Evolutionary conservation across 345 rosid genomes (phyloP), one percentile per base, ranked within the genome.

Genomic region (Firmiana major): DNA sequence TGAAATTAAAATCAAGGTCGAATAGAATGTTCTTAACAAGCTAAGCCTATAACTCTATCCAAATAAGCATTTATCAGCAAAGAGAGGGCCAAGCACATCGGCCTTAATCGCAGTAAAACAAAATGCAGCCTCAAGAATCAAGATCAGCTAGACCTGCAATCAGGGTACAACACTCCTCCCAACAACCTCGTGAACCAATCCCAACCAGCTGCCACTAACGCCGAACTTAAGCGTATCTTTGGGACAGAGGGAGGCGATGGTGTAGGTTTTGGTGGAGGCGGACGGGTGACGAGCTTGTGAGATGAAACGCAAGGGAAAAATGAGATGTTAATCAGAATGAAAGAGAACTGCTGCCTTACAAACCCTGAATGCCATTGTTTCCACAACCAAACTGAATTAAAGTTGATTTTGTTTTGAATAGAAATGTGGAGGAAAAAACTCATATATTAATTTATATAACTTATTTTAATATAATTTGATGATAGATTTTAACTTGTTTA

Each of bases 201-300:
- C 94, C 60, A 92, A 80, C 94, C 94, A 89, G 88, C 90, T 89
- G 34, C 97, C 97, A 67, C 97, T 90, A 16, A 84, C 93, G 15
- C 97, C 97, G 36, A 88, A 88, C 81, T 89, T 92, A 3, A 91
- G 79, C 28, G 86, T 85, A 70, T 94, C 93, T 66, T 60, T 15
- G 78, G 43, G 51, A 7, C 46, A 12, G 82, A 2, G 38, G 81
- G 78, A 9, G 77, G 58, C 1, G 80, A 40, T 0, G 65, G 13
- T 0, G 83, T 2, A 7, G 31, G 26, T 46, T 13, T 46, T 1
- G 80, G 58, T 21, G 87, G 86, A n/a, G n/a, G n/a, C n/a, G 75
- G 78, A 71, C 76, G 64, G 0, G 81, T 76, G 40, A 63, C 46
- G 49, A 74, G 45, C 26, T 77, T 57, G n/a, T 72, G 63, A 21